Base-by-base conservation (phyloP, 257 asterid species). In the Solanum chilense region DNA sequence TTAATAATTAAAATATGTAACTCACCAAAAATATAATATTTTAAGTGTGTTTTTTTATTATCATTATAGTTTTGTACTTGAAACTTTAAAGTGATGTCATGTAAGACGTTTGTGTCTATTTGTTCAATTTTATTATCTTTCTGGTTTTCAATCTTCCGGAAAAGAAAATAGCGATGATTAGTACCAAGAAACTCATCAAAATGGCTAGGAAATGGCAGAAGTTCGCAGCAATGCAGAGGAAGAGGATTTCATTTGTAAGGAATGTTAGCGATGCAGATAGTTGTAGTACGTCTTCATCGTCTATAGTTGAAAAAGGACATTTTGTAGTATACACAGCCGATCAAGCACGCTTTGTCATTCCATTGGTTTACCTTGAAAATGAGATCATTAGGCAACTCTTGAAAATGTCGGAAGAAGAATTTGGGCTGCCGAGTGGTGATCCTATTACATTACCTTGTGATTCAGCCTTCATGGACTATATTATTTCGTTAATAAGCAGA, bases 401-500 rank as follows among this genome's bases (percentile, higher is more conserved):
- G 70, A n/a, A 62, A 3, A 62, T 62, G 16, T 11, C 70, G 0
- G 16, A 62, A 62, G 70, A 62, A n/a, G 16, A 62, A 1, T 62
- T 62, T 62, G 70, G 70, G 31, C 33, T 62, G 0, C 70, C 3
- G 8, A 62, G 33, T 62, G 70, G 70, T 62, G 70, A 16, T 0
- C 70, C 70, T 62, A 62, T 62, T n/a, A 5, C 70, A n/a, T 62
- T 62, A 11, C 16, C 16, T 0, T 62, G 33, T 62, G 70, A 62
- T 62, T 62, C 70, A 62, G 8, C 33, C 31, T 62, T 62, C 70
- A 62, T 62, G 70, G 70, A 62, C 70, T 62, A 88, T 7, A 76
- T 66, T 12, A 8, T 62, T 18, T 85, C 75, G 42, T 52, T 90
- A 82, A 90, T 91, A 12, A 87, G n/a, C 6, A 87, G 29, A 45